phyloP scores from a whole-genome alignment of 2,329 filamentous ascomycete genomes.

The Akanthomyces dipterigenus region DNA sequence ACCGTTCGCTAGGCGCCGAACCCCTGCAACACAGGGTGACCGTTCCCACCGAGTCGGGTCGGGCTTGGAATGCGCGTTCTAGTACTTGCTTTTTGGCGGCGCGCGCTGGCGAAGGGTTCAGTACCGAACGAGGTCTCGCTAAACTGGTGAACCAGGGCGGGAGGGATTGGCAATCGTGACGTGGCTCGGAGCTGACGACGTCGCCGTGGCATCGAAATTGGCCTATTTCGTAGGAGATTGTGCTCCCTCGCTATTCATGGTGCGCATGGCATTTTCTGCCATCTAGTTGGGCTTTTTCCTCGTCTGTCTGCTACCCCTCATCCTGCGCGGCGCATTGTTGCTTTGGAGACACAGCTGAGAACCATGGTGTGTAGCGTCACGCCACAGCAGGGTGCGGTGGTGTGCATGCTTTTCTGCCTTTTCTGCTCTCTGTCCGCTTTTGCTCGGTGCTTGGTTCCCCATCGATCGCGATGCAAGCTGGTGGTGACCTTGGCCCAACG shows the following conservation, averaged over 20 bases:
- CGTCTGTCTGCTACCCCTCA: background rate
- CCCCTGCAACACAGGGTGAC: background rate
- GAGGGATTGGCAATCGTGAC: background rate
- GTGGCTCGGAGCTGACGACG: background rate
- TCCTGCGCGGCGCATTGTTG: background rate
- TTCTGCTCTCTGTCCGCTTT: background rate
- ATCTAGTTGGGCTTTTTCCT: background rate
- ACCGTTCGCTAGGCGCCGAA: constrained; percentile 7
- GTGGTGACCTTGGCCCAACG: background rate
- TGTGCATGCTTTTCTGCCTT: background rate
- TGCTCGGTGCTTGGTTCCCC: background rate
- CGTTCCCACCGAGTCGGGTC: background rate
- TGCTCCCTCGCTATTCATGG: background rate
- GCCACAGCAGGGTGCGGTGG: background rate
- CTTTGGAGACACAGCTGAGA: background rate
- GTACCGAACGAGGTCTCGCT: background rate
- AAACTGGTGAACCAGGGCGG: background rate
- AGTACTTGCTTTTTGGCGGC: background rate
- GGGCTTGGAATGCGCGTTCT: background rate
- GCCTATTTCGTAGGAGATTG: background rate
- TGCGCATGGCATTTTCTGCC: too few species aligned
- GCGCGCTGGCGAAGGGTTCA: background rate
- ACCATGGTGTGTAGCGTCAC: background rate
- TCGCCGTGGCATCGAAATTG: constrained; percentile 3
- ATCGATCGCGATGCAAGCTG: background rate